phyloP scores from a whole-genome alignment of 2,329 filamentous ascomycete species.

The Teratosphaeria zuluensis region DNA sequence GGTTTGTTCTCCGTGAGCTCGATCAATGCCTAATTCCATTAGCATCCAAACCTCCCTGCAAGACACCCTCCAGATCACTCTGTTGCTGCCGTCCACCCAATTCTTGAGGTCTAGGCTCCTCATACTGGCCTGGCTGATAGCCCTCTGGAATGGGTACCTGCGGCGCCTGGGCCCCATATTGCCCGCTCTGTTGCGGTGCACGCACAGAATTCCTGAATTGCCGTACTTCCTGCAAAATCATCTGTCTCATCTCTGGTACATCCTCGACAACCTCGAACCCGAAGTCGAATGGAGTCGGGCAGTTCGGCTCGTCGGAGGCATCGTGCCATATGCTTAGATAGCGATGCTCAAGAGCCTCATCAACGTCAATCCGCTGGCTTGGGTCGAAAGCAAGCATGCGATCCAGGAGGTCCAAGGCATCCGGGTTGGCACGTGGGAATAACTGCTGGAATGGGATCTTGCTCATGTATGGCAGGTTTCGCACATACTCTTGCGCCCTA shows the following conservation, averaged over 20 bases:
- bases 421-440: slow-evolving; percentile 90
- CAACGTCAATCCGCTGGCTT: slow-evolving; percentile 82
- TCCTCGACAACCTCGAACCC: slow-evolving; percentile 97
- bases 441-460: slow-evolving; percentile 83
- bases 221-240: slow-evolving; percentile 93
- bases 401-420: slow-evolving; percentile 89
- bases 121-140: slow-evolving; percentile 47
- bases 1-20: not conserved
- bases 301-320: slow-evolving; percentile 86
- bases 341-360: slow-evolving; percentile 88
- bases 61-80: slow-evolving; percentile 72
- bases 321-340: slow-evolving; percentile 99
- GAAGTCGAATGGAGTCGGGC: slow-evolving; percentile 93
- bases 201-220: slow-evolving; percentile 56
- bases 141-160: slow-evolving; percentile 54
- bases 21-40: slow-evolving; percentile 10
- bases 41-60: slow-evolving; percentile 38
- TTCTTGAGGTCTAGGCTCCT: slow-evolving; percentile 53
- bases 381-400: slow-evolving; percentile 97
- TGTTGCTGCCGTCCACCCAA: slow-evolving; percentile 42
- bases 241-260: slow-evolving; percentile 85
- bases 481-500: slow-evolving; percentile 94
- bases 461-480: slow-evolving; percentile 50
- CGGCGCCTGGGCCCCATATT: slow-evolving; percentile 11
- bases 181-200: slow-evolving; percentile 32